Conservation (phyloP, 2,329 filamentous ascomycete genomes). For the Trichoderma hamatum region DNA sequence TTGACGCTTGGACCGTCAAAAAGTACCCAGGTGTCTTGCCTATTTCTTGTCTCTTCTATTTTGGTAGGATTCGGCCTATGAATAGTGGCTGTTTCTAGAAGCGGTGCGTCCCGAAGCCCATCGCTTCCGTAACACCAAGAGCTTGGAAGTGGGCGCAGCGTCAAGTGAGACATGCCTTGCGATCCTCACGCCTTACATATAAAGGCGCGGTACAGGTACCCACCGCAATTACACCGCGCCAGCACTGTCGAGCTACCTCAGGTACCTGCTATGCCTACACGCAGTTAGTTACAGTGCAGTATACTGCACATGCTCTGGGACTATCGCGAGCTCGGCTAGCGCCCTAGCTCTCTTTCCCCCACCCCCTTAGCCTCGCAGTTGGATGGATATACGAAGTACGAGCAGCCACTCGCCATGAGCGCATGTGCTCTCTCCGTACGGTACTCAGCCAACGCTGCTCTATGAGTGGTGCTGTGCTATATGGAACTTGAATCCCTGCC, state of each 20-base stretch:
- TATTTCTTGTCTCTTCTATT: neutral
- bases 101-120: slow-evolving; percentile 22
- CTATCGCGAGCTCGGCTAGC: slow-evolving; percentile 11
- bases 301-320: neutral
- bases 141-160: slow-evolving; percentile 10
- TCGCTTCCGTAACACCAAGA: slow-evolving; percentile 3
- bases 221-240: neutral
- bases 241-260: slow-evolving; percentile 1
- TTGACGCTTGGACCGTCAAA: neutral
- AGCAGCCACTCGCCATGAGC: neutral
- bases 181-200: neutral
- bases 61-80: slow-evolving; percentile 12
- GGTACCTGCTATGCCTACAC: neutral
- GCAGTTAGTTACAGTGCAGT: neutral
- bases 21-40: neutral
- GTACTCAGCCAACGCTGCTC: neutral
- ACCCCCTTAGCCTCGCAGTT: slow-evolving; percentile 4
- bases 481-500: neutral
- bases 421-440: neutral
- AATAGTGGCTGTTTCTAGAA: slow-evolving; percentile 22
- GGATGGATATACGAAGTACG: slow-evolving; percentile 9
- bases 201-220: neutral
- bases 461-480: neutral
- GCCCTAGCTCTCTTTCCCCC: slow-evolving; percentile 6
- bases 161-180: neutral